Percentiles rank a stretch among this genome's conserved stretches.
Conservation (phyloP, 1,284 basidiomycete genomes). For the Meira miltonrushii region DNA sequence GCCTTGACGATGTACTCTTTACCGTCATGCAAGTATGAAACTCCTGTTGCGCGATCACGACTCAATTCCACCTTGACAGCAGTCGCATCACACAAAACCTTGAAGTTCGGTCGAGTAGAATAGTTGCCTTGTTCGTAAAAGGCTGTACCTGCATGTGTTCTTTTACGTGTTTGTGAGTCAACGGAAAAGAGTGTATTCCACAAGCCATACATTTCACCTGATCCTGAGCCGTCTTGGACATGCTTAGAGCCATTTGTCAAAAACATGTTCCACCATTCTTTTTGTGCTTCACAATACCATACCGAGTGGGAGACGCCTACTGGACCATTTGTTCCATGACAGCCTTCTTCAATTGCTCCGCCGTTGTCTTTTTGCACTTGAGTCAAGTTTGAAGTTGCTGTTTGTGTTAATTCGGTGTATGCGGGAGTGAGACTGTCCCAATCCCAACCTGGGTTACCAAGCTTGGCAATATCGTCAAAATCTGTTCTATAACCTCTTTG, state of each 20-base stretch:
- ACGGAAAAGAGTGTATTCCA: conserved; percentile 32
- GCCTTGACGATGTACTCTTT: conserved; percentile 45
- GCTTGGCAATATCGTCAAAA: conserved; percentile 31
- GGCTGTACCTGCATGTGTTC: conserved; percentile 29
- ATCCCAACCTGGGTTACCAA: conserved; percentile 35
- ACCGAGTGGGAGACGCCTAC: conserved; percentile 19
- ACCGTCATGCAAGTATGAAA: conserved; percentile 42
- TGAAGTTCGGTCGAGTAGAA: conserved; percentile 27
- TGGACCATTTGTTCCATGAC: neutral
- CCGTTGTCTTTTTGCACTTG: neutral
- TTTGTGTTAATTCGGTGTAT: conserved; percentile 21
- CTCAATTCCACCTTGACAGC: conserved; percentile 26
- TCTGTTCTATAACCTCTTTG: conserved; percentile 36
- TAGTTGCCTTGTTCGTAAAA: conserved; percentile 23
- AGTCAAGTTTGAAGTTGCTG: neutral
- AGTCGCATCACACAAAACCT: conserved; percentile 32
- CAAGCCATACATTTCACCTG: conserved; percentile 32
- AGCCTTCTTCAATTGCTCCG: too few species aligned
- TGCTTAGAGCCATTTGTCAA: conserved; percentile 20
- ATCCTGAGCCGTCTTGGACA: conserved; percentile 19
- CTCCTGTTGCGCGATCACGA: conserved; percentile 31
- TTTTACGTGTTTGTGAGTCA: conserved; percentile 20
- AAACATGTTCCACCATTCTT: conserved; percentile 30
- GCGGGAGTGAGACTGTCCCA: conserved; percentile 31
- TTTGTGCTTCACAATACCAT: conserved; percentile 38